Base-by-base conservation (phyloP, 768 basidiomycete species). In the Lactifluus subvellereus region DNA sequence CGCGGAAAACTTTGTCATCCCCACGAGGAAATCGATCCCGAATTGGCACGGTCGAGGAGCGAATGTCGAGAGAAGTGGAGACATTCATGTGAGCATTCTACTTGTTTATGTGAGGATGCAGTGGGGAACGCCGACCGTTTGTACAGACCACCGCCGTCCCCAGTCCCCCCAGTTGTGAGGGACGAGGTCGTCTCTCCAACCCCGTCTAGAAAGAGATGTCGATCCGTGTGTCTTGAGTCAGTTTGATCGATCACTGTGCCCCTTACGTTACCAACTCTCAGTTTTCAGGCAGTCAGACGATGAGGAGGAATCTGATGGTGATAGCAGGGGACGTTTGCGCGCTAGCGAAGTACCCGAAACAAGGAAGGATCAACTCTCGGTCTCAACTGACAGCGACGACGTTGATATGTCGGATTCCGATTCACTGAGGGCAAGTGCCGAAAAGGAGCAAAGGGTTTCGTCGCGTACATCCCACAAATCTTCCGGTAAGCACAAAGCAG, bases 61-160 rank as follows among this genome's bases (percentile, higher is more conserved):
- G 54, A 30, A 59, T 50, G 57, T 56, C 59, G 14, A 64, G 63
- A 45, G 63, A 64, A 47, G 54, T 50, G 38, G 58, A 55, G 40
- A 37, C 62, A 13, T 51, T 55, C 6, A 43, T 32, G 63, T 64
- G 49, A 30, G 63, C 37, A 43, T 22, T 38, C 6, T n/a, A 9
- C 13, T 30, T 7, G 14, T 56, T 7, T 35, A 33, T n/a, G 18
- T 35, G n/a, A 27, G 33, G 22, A 42, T 6, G 27, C 11, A 14
- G 5, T 30, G 10, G n/a, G 9, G 33, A n/a, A 8, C 4, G 33
- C 48, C 45, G n/a, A 55, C 14, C 6, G n/a, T 37, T 14, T 32
- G 10, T 56, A 18, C 8, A 64, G 63, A 48, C 49, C 35, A 5
- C 56, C 37, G 3, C 47, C 1, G 11, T 49, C 58, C 13, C 32